Evolutionary conservation across 441 rosid species (phyloP).

Genomic region (Corymbia calophylla): DNA sequence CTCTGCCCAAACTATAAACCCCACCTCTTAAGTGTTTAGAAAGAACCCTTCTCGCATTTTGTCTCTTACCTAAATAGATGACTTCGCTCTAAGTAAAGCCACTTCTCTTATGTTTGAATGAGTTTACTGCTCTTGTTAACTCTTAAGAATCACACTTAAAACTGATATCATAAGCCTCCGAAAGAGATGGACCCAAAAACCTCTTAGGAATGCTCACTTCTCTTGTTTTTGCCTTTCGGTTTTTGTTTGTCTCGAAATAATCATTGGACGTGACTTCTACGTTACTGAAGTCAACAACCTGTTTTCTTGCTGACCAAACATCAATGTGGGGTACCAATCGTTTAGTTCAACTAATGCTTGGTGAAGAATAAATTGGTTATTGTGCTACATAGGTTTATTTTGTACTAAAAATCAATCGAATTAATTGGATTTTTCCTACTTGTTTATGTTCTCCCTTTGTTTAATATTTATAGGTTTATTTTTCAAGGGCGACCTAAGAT

Average conservation of each 20-base stretch:
- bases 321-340: neutral
- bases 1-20: neutral
- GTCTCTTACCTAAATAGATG: neutral
- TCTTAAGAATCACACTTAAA: neutral
- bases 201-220: neutral
- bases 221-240: neutral
- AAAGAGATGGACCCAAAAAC: neutral
- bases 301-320: neutral
- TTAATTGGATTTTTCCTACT: neutral
- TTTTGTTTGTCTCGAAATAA: neutral
- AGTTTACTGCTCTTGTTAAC: neutral
- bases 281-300: neutral
- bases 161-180: neutral
- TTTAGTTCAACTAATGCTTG: neutral
- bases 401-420: neutral
- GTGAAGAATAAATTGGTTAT: neutral
- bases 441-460: neutral
- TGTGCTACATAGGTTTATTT: neutral
- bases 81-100: neutral
- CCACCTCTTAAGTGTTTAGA: rapidly evolving
- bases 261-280: neutral
- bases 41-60: neutral
- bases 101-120: neutral
- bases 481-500: neutral
- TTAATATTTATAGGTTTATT: neutral